Conservation (phyloP, 164 flowering plant species). For the Vitis vinifera region ASM3070453v1 NC_081815.1:2521001-2521500, state of each 20-base stretch:
- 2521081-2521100: too few species aligned
- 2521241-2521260: conserved; percentile 84
- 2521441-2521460: conserved; percentile 87
- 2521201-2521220: conserved; percentile 74
- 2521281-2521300: conserved; percentile 64
- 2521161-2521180: too few species aligned
- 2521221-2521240: conserved; percentile 77
- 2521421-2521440: conserved; percentile 70
- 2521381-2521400: conserved; percentile 84
- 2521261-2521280: conserved; percentile 71
- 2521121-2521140: too few species aligned
- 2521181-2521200: not conserved
- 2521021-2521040: too few species aligned
- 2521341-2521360: conserved; percentile 57
- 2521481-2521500: conserved; percentile 72
- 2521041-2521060: too few species aligned
- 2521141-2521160: too few species aligned
- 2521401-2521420: conserved; percentile 67
- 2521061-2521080: too few species aligned
- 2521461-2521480: conserved; percentile 90
- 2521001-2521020: too few species aligned
- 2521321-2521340: conserved; percentile 50
- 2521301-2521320: conserved; percentile 59
- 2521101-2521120: too few species aligned
- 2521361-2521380: conserved; percentile 57